Evolutionary conservation across 352 stramenopile genomes (phyloP).

Genomic region (Pythium rishiriense): DNA sequence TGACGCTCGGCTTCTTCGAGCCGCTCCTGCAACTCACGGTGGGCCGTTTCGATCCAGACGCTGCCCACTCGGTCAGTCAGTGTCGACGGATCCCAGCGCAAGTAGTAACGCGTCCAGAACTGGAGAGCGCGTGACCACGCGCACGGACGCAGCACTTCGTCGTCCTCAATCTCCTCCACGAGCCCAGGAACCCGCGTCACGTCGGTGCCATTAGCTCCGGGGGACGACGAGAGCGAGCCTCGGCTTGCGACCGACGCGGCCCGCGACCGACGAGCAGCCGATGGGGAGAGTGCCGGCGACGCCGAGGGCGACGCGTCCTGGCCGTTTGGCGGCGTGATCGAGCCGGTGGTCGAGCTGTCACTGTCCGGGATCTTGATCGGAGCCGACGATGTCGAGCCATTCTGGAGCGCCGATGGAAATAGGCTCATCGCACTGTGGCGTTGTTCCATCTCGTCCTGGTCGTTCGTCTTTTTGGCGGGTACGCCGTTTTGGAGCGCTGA

Average conservation of each 20-base stretch:
- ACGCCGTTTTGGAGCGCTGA: constrained; percentile 1
- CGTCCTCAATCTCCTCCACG: constrained; percentile 20
- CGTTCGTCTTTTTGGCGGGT: neutral
- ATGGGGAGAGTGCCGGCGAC: neutral
- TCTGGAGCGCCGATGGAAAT: constrained; percentile 4
- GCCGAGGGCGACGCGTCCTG: neutral
- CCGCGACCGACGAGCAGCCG: neutral
- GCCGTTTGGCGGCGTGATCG: constrained; percentile 1
- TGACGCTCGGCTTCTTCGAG: constrained; percentile 40
- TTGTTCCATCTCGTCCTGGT: constrained; percentile 6
- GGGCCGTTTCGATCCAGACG: constrained; percentile 56
- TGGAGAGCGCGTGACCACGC: constrained; percentile 64
- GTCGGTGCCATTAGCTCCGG: neutral
- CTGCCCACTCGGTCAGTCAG: constrained; percentile 58
- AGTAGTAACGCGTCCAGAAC: constrained; percentile 82
- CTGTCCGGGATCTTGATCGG: constrained; percentile 2
- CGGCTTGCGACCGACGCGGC: neutral
- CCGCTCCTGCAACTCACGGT: constrained; percentile 49
- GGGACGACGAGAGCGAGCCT: constrained; percentile 1
- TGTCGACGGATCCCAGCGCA: constrained; percentile 71
- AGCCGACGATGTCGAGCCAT: neutral
- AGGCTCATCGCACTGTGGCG: constrained; percentile 4
- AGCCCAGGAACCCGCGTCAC: neutral
- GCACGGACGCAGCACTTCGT: constrained; percentile 72
- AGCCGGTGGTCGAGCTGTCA: constrained; percentile 1